Percentiles rank a stretch among this genome's conserved stretches.
Conservation (phyloP, 768 basidiomycete genomes). For the Trametes cubensis region DNA sequence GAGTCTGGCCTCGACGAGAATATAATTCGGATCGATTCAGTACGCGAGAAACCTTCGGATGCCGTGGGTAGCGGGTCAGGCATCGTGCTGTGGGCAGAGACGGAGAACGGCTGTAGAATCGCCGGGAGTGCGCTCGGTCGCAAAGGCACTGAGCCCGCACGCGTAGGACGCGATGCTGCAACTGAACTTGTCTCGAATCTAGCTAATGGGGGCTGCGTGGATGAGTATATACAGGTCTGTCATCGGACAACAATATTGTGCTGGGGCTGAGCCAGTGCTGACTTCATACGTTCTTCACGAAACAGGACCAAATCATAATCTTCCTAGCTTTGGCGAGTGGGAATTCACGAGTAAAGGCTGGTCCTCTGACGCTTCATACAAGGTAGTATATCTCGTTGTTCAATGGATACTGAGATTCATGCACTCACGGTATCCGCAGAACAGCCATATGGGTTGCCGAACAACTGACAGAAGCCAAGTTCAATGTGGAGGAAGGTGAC, state of each 20-base stretch:
- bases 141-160: conserved; percentile 47
- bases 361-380: conserved; percentile 69
- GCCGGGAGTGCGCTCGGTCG: conserved; percentile 69
- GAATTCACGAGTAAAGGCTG: conserved; percentile 55
- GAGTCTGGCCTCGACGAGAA: conserved; percentile 38
- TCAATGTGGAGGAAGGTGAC: conserved; percentile 51
- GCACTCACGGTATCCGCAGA: conserved; percentile 31
- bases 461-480: conserved; percentile 67
- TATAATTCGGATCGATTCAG: conserved; percentile 32
- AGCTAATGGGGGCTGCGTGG: conserved; percentile 69
- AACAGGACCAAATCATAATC: conserved; percentile 76
- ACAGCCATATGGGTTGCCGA: conserved; percentile 77
- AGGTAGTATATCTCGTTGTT: conserved; percentile 45
- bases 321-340: conserved; percentile 76
- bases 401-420: neutral
- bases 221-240: conserved; percentile 61
- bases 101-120: conserved; percentile 65
- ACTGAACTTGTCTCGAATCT: conserved; percentile 58
- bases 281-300: conserved; percentile 13
- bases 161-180: conserved; percentile 64
- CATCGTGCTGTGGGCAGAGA: conserved; percentile 75
- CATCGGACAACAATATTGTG: neutral
- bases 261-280: no score
- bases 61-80: conserved; percentile 68
- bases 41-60: conserved; percentile 31